Percentiles rank a stretch among this genome's conserved stretches.
Evolutionary conservation across 257 asterid genomes (phyloP).

Genomic region (Lantana camara): DNA sequence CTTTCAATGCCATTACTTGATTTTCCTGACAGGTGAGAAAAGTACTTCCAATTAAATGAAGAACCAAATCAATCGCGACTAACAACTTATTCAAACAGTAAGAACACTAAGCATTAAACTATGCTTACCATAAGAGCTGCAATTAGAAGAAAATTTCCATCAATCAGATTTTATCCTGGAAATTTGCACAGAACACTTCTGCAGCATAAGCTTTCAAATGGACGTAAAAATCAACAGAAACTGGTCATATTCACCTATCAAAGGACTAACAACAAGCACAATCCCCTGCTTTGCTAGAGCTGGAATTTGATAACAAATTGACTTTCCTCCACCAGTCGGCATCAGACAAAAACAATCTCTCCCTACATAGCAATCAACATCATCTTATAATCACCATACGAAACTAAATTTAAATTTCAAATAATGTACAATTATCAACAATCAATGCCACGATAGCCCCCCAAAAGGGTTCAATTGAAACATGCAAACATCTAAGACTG

Average conservation of each 20-base stretch:
- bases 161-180: conserved; percentile 47
- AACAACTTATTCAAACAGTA: background rate
- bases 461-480: background rate
- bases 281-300: conserved; percentile 85
- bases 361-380: conserved; percentile 48
- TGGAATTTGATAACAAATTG: conserved; percentile 94
- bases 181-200: conserved; percentile 38
- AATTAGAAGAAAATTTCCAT: conserved; percentile 27
- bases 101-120: conserved; percentile 9
- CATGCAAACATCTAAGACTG: background rate
- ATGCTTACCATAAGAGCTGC: conserved; percentile 88
- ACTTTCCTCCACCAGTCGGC: conserved; percentile 99
- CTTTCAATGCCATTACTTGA: conserved; percentile 86
- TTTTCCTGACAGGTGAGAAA: conserved; percentile 60
- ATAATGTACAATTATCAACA: background rate
- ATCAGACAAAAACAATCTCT: conserved; percentile 93
- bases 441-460: conserved; percentile 12
- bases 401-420: background rate
- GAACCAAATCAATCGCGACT: conserved; percentile 10
- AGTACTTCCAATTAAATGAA: conserved; percentile 5
- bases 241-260: conserved; percentile 72
- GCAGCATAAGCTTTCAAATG: conserved; percentile 49
- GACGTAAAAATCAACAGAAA: conserved; percentile 30
- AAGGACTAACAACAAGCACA: conserved; percentile 94
- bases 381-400: background rate